Percentiles rank a stretch among this genome's conserved stretches.
These are phyloP conservation scores for Gomphus bonarii DNA, from an alignment of 1,284 basidiomycete genomes.

Conservation along the genomic window DNA sequence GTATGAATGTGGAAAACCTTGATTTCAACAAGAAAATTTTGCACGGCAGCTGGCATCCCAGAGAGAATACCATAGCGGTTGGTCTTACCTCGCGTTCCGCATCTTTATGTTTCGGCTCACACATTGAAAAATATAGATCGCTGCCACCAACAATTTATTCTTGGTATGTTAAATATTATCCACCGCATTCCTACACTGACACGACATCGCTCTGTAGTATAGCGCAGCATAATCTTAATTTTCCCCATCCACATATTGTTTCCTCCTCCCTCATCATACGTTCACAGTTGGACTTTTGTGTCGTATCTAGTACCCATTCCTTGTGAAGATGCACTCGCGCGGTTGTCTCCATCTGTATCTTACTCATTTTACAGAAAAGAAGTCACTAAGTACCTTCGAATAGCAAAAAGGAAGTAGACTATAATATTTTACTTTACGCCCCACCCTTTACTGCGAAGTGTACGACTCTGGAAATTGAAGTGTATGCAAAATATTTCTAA, in stretches of 20 bases:
- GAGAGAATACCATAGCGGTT: conserved; percentile 95
- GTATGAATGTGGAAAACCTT: conserved; percentile 82
- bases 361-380: conserved; percentile 2
- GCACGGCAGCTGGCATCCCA: conserved; percentile 95
- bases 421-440: conserved; percentile 4
- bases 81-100: conserved; percentile 23
- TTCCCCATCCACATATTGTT: conserved; percentile 1
- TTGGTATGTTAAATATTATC: conserved; percentile 21
- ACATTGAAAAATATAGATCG: conserved; percentile 47
- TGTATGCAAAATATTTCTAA: too few species aligned
- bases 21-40: conserved; percentile 99
- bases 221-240: conserved; percentile 56
- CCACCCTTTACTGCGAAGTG: not conserved
- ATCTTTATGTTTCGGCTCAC: not conserved
- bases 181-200: not conserved
- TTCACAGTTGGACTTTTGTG: conserved; percentile 9
- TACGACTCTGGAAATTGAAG: not conserved
- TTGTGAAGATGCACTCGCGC: not conserved
- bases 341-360: not conserved
- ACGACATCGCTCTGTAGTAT: conserved; percentile 28
- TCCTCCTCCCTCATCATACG: conserved; percentile 1
- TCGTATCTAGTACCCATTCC: conserved; percentile 7
- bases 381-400: not conserved
- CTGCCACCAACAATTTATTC: conserved; percentile 91
- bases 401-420: conserved; percentile 3